Percentiles rank a stretch among this genome's conserved stretches.
phyloP scores from a whole-genome alignment of 2,329 filamentous ascomycete genomes.

The Elsinoe australis region DNA sequence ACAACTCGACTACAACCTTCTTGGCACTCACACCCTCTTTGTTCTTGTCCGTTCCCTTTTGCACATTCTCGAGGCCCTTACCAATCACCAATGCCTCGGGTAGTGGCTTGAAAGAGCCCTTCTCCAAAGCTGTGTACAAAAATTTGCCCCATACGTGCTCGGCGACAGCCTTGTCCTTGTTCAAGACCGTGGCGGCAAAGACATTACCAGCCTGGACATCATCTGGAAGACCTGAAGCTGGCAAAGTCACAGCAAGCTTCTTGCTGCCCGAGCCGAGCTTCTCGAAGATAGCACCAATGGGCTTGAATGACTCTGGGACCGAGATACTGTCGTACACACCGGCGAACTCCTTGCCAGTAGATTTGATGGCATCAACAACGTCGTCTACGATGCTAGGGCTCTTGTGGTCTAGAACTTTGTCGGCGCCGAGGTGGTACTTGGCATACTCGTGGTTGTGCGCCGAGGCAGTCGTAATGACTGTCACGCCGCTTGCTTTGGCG shows the following conservation, averaged over 20 bases:
- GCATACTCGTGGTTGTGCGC: constrained; percentile 30
- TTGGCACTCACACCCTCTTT: constrained; percentile 35
- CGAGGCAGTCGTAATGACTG: constrained; percentile 30
- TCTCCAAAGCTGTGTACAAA: constrained; percentile 28
- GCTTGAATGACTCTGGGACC: constrained; percentile 18
- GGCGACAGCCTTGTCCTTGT: constrained; percentile 24
- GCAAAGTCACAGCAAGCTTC: constrained; percentile 19
- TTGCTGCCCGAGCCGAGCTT: constrained; percentile 19
- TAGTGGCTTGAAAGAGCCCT: constrained; percentile 26
- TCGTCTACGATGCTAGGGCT: constrained; percentile 30
- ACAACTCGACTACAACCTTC: constrained; percentile 33
- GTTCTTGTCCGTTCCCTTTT: constrained; percentile 32
- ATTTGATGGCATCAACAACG: constrained; percentile 34
- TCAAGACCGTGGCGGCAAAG: constrained; percentile 22
- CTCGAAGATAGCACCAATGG: constrained; percentile 18
- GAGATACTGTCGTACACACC: constrained; percentile 37
- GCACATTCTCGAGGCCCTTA: constrained; percentile 33
- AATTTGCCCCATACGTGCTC: constrained; percentile 30
- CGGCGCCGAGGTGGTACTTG: constrained; percentile 27
- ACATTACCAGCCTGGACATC: constrained; percentile 26
- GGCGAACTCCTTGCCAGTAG: constrained; percentile 32
- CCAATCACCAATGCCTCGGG: constrained; percentile 35
- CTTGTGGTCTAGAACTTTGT: constrained; percentile 31
- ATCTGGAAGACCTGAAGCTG: constrained; percentile 23
- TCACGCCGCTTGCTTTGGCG: constrained; percentile 30